Conservation (phyloP, 768 basidiomycete species). For the Serendipita indica region DNA sequence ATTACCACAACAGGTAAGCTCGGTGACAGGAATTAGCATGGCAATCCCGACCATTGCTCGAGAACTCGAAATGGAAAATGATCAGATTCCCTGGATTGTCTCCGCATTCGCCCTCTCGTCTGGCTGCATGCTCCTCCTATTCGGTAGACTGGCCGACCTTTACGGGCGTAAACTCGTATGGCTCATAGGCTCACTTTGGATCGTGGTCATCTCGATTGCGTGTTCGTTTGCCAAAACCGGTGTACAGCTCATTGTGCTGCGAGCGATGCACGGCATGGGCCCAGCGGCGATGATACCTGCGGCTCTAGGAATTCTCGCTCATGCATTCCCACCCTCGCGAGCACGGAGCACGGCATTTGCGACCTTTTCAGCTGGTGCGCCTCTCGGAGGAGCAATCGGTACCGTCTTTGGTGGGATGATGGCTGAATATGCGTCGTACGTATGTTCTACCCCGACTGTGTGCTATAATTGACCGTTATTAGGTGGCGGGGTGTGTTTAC, state of each 20-base stretch:
- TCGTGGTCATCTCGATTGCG: conserved; percentile 43
- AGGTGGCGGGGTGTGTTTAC: conserved; percentile 62
- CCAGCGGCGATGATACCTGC: conserved; percentile 63
- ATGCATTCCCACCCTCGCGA: conserved; percentile 52
- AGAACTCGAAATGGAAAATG: not conserved
- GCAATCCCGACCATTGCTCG: not conserved
- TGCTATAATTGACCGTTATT: conserved; percentile 8
- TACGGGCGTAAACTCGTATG: conserved; percentile 63
- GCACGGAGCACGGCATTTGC: conserved; percentile 67
- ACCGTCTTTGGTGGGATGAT: conserved; percentile 55
- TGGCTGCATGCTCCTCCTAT: conserved; percentile 56
- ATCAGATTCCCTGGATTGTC: not conserved
- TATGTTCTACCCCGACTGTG: not conserved
- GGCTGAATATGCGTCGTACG: conserved; percentile 36
- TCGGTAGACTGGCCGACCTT: conserved; percentile 66
- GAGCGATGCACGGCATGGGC: conserved; percentile 72
- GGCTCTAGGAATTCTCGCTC: conserved; percentile 63
- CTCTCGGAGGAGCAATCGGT: conserved; percentile 63
- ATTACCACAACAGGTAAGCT: not conserved
- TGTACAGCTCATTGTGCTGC: conserved; percentile 50
- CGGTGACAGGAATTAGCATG: conserved; percentile 1
- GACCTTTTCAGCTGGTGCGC: conserved; percentile 72
- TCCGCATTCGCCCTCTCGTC: not conserved
- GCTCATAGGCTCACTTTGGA: conserved; percentile 39
- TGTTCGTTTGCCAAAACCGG: conserved; percentile 48